These are phyloP conservation scores for Phyllosticta citrichinensis DNA, from an alignment of 2,329 filamentous ascomycete genomes.

Conservation along the genomic window DNA sequence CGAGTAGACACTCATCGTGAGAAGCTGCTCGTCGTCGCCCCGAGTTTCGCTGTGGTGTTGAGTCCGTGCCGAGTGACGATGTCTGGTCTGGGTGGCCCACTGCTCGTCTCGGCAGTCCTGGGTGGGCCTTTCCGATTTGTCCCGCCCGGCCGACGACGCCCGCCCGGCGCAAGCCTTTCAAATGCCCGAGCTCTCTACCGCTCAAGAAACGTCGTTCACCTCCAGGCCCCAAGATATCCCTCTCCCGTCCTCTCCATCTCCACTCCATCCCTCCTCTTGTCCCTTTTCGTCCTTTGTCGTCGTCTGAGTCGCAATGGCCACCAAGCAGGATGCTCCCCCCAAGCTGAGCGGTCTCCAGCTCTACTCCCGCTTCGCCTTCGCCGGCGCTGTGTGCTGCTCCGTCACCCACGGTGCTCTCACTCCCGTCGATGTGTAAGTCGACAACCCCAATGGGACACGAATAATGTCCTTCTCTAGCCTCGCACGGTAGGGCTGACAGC, in stretches of 20 bases:
- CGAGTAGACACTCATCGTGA: too few relatives aligned
- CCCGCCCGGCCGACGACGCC: background rate
- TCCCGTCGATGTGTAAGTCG: slow-evolving; percentile 96
- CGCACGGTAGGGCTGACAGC: background rate
- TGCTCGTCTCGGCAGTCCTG: too few relatives aligned
- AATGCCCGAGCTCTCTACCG: background rate
- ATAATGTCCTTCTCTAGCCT: slow-evolving; percentile 28
- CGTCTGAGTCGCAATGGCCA: background rate
- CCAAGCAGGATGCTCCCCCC: background rate
- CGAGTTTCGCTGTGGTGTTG: background rate
- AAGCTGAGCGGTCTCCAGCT: slow-evolving; percentile 43
- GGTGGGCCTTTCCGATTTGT: background rate
- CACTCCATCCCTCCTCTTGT: slow-evolving; percentile 1
- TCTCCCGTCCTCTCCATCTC: slow-evolving; percentile 8
- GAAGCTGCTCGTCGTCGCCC: too few relatives aligned
- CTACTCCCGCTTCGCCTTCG: slow-evolving; percentile 94
- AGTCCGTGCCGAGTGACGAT: background rate
- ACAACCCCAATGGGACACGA: slow-evolving; percentile 2
- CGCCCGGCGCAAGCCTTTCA: slow-evolving; percentile 5
- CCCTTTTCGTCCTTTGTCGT: background rate
- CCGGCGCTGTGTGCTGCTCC: slow-evolving; percentile 94
- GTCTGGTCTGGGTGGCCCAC: too few relatives aligned
- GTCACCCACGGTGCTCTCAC: slow-evolving; percentile 95
- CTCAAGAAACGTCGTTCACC: slow-evolving; percentile 6
- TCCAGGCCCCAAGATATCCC: background rate